Conservation (phyloP, 2,329 filamentous ascomycete species). For the Colletotrichum spaethianum region DNA sequence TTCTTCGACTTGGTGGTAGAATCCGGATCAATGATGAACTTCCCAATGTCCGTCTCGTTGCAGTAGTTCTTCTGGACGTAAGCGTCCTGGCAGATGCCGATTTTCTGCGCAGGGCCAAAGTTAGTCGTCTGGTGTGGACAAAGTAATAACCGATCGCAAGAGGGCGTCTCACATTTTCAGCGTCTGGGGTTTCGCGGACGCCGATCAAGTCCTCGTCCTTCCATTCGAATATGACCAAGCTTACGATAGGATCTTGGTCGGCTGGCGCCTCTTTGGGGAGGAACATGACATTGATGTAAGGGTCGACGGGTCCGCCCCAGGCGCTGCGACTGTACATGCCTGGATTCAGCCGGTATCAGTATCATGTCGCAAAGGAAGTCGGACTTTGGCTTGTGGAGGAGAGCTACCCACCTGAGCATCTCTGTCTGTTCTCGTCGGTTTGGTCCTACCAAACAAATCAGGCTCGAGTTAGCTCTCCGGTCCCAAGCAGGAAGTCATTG, state of each 20-base stretch:
- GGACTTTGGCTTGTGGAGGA: not conserved
- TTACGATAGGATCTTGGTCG: constrained; percentile 81
- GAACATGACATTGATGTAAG: constrained; percentile 90
- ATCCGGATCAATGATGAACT: constrained; percentile 86
- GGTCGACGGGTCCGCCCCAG: constrained; percentile 91
- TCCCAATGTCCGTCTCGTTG: constrained; percentile 81
- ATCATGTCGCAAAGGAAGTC: not conserved
- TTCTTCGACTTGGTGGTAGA: constrained; percentile 79
- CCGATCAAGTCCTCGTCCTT: constrained; percentile 86
- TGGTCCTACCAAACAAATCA: constrained; percentile 71
- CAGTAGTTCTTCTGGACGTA: constrained; percentile 80
- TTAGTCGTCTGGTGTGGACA: constrained; percentile 49
- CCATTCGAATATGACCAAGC: constrained; percentile 95
- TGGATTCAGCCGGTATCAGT: constrained; percentile 49
- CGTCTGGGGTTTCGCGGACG: constrained; percentile 69
- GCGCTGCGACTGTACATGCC: constrained; percentile 94
- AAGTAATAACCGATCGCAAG: not conserved
- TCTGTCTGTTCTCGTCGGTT: constrained; percentile 81
- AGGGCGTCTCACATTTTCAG: constrained; percentile 63
- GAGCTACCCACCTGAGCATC: constrained; percentile 75
- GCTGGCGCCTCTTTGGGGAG: constrained; percentile 71
- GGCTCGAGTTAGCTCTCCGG: constrained; percentile 25
- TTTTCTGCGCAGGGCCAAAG: constrained; percentile 49
- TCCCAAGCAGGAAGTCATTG: constrained; percentile 23
- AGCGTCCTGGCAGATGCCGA: constrained; percentile 80